These are phyloP conservation scores for Chytriomyces sp. DNA, from an alignment of 192 early-diverging fungal species.

Conservation along the genomic window DNA sequence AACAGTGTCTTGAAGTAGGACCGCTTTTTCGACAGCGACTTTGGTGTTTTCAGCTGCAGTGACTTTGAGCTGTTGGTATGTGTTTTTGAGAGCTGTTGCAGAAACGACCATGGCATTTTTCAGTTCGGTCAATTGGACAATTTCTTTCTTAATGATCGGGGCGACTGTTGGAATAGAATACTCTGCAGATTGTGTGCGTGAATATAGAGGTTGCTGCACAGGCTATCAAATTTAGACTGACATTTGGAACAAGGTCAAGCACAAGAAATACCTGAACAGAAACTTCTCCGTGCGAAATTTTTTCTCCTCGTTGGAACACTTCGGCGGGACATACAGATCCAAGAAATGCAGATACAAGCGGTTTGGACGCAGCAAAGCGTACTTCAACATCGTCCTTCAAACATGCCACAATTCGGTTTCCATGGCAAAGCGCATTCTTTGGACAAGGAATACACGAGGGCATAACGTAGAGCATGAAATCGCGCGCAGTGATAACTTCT, in stretches of 20 bases:
- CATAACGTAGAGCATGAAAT: constrained; percentile 20
- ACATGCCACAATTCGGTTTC: neutral
- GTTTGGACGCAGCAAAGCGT: neutral
- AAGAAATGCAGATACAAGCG: neutral
- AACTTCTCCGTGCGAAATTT: neutral
- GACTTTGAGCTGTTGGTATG: too few relatives aligned
- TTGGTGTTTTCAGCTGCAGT: too few relatives aligned
- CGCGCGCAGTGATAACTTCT: constrained; percentile 4
- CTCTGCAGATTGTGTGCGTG: neutral
- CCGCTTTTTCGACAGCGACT: too few relatives aligned
- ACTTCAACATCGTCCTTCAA: neutral
- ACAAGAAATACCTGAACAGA: neutral
- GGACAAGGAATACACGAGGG: constrained; percentile 23
- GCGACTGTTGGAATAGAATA: too few relatives aligned
- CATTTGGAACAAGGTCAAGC: neutral
- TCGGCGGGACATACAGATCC: neutral
- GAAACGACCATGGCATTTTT: too few relatives aligned
- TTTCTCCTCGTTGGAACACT: neutral
- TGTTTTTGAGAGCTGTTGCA: too few relatives aligned
- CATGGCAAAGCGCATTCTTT: constrained; percentile 1
- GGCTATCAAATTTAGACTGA: neutral
- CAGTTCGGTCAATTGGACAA: too few relatives aligned
- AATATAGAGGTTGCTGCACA: neutral
- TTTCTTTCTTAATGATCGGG: too few relatives aligned
- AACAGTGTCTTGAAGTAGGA: too few relatives aligned